Evolutionary conservation across 2,329 filamentous ascomycete genomes (phyloP).

Genomic region (Pseudocercospora vitis): DNA sequence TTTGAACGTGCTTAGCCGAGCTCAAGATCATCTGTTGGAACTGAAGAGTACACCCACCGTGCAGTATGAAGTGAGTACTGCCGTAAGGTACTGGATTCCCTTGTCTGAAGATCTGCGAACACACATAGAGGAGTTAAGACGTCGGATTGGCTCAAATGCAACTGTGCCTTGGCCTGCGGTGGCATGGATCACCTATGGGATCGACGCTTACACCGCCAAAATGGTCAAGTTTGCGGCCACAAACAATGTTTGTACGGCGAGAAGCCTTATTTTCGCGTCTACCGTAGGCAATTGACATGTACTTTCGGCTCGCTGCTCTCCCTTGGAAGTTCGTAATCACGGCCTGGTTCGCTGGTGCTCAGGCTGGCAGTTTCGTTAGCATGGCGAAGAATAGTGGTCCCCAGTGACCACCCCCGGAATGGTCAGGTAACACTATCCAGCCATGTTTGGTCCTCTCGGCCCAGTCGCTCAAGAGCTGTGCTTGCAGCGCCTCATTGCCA

Average conservation of each 20-base stretch:
- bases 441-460: constrained; percentile 40
- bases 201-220: neutral
- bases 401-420: constrained; percentile 39
- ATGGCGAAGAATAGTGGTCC: constrained; percentile 45
- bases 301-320: neutral
- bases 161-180: too few relatives aligned
- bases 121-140: neutral
- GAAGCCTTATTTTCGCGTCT: neutral
- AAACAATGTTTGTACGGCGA: too few relatives aligned
- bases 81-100: neutral
- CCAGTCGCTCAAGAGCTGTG: constrained; percentile 28
- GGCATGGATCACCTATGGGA: neutral
- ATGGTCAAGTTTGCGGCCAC: too few relatives aligned
- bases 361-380: constrained; percentile 37
- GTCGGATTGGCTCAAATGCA: neutral
- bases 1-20: too few relatives aligned
- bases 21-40: too few relatives aligned
- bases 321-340: neutral
- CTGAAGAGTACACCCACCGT: too few relatives aligned
- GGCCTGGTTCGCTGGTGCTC: constrained; percentile 4
- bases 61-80: neutral
- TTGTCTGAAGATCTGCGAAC: neutral
- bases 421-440: constrained; percentile 46
- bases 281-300: neutral
- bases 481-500: constrained; percentile 23